Evolutionary conservation across 2,329 filamentous ascomycete species (phyloP), one percentile per base, ranked within the genome.

Genomic region (Penicillium sclerotigenum): DNA sequence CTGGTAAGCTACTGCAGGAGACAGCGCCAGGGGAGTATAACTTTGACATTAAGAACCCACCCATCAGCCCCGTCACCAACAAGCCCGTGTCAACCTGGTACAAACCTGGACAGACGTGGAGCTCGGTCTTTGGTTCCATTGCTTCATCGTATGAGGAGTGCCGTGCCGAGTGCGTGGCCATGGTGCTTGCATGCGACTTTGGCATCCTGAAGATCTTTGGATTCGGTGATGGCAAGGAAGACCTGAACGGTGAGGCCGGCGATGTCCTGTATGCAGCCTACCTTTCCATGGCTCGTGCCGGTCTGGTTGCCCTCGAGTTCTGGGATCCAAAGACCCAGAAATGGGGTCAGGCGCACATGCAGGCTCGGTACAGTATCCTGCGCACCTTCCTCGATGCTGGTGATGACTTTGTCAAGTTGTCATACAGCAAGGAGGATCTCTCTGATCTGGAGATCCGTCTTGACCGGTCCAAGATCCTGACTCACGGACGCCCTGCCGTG

Each of bases 51-150:
- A 78, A 86, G 59, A 90, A 90, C 69, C 91, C 90, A 8, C 93
- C 93, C 0, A 77, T 90, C 49, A 95, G 86, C 67, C 93, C 92
- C 0, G 75, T 97, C 38, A 90, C 86, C 5, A 81, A 84, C 58
- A 87, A 93, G 73, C 89, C 89, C 1, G 81, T 97, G 46, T 84
- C 83, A 2, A 90, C 88, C 1, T 97, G 89, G 87, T 97, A 97
- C 79, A 96, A 94, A 75, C 91, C 91, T 2, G 91, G 91, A 3
- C 90, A 97, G 75, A 97, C 93, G 0, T 97, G 92, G 92, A 89
- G 90, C 54, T 91, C 87, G 5, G 90, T 96, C 0, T 97, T 97
- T 69, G 91, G 92, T 26, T 85, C 89, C 58, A 85, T 95, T 61
- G 91, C 92, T 36, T 90, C 88, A 4, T 90, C 87, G 16, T 97